phyloP scores from a whole-genome alignment of 2,329 filamentous ascomycete genomes.

The Emericellopsis atlantica region DNA sequence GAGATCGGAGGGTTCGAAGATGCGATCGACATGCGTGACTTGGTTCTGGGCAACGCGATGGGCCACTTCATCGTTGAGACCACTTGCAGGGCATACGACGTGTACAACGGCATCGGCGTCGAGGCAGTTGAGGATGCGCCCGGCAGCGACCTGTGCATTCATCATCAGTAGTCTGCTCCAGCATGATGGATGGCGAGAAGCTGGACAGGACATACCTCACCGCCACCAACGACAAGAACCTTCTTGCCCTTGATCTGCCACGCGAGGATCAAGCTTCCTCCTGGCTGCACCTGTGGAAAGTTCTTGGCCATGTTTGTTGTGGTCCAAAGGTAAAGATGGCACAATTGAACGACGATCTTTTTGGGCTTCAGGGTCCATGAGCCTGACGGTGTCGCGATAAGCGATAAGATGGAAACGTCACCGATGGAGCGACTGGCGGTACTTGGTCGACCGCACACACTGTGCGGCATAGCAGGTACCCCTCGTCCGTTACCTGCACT shows the following conservation, averaged over 20 bases:
- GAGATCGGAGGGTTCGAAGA: conserved; percentile 79
- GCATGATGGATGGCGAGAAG: not conserved
- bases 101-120: conserved; percentile 89
- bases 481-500: too few species aligned
- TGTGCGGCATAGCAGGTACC: too few species aligned
- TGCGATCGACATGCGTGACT: conserved; percentile 68
- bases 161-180: not conserved
- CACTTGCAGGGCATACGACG: conserved; percentile 66
- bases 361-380: too few species aligned
- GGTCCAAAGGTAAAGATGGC: not conserved
- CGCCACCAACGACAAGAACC: conserved; percentile 86
- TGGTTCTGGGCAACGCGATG: conserved; percentile 65
- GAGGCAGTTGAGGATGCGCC: conserved; percentile 85
- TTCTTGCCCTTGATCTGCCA: conserved; percentile 89
- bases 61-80: conserved; percentile 80
- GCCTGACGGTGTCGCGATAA: too few species aligned
- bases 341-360: too few species aligned
- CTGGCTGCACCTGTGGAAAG: conserved; percentile 75
- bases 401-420: conserved; percentile 1
- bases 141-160: conserved; percentile 68
- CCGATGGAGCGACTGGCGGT: not conserved
- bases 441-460: not conserved
- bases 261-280: conserved; percentile 85
- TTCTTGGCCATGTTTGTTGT: conserved; percentile 21
- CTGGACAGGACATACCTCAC: conserved; percentile 55